Evolutionary conservation across 2,329 filamentous ascomycete genomes (phyloP).

Genomic region (Beauveria rudraprayagi): DNA sequence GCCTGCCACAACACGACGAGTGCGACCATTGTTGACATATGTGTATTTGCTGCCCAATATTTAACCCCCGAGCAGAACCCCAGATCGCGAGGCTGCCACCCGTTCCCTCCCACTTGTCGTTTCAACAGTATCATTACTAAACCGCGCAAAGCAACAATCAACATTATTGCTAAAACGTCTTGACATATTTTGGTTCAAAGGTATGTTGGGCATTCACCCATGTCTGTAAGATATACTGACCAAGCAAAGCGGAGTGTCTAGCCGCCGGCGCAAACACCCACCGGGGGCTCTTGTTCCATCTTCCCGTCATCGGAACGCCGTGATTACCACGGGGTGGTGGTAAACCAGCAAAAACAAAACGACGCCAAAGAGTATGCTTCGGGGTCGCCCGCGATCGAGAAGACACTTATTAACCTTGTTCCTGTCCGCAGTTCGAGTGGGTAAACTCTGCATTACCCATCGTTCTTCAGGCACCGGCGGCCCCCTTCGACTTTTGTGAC

Average conservation of each 20-base stretch:
- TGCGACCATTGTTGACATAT: constrained; percentile 10
- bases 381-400: background rate
- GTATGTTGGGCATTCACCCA: background rate
- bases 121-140: background rate
- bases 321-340: constrained; percentile 4
- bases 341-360: background rate
- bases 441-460: background rate
- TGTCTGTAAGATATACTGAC: background rate
- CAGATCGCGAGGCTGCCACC: constrained; percentile 1
- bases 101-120: background rate
- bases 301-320: constrained; percentile 6
- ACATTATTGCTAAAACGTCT: background rate
- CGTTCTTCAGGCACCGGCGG: background rate
- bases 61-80: constrained; percentile 10
- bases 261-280: constrained; percentile 1
- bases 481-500: background rate
- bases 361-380: background rate
- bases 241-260: constrained; percentile 1
- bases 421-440: background rate
- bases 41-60: constrained; percentile 10
- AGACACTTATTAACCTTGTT: constrained; percentile 7
- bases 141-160: background rate
- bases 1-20: constrained; percentile 6
- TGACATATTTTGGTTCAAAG: background rate
- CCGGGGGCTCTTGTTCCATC: constrained; percentile 7